These are phyloP conservation scores for Candida alai DNA, from an alignment of 805 yeast species.

Conservation along the genomic window DNA sequence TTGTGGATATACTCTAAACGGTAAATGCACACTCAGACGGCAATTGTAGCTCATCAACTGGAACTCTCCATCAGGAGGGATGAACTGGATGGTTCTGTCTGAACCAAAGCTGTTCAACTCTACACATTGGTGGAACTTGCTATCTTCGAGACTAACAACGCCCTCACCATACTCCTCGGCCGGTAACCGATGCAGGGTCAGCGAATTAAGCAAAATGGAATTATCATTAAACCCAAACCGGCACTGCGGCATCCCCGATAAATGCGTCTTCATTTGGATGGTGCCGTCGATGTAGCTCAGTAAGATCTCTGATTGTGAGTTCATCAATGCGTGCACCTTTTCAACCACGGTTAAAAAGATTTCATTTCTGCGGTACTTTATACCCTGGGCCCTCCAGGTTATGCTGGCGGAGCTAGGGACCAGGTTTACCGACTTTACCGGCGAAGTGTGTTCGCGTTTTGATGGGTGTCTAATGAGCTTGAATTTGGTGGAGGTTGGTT, in stretches of 20 bases:
- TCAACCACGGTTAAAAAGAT: conserved; percentile 74
- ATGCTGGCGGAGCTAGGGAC: conserved; percentile 16
- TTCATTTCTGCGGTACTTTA: conserved; percentile 79
- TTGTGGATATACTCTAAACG: conserved; percentile 63
- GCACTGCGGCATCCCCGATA: conserved; percentile 82
- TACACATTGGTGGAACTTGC: conserved; percentile 86
- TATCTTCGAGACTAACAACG: conserved; percentile 62
- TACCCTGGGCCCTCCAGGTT: conserved; percentile 69
- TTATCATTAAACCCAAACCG: conserved; percentile 71
- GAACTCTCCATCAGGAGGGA: conserved; percentile 87
- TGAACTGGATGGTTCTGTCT: conserved; percentile 61
- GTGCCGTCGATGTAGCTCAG: conserved; percentile 75
- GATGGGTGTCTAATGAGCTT: too few species aligned
- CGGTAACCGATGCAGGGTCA: too few species aligned
- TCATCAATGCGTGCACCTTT: conserved; percentile 65
- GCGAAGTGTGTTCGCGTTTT: conserved; percentile 1
- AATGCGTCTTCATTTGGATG: conserved; percentile 63
- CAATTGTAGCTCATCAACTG: conserved; percentile 71
- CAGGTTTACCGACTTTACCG: too few species aligned
- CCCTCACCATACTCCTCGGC: conserved; percentile 21
- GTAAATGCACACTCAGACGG: conserved; percentile 53
- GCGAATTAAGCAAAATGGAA: conserved; percentile 18
- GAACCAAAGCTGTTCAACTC: conserved; percentile 64
- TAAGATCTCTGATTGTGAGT: conserved; percentile 58
- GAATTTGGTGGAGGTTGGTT: conserved; percentile 4